Conservation (phyloP, 805 yeast genomes). For the Candida adriatica region DNA sequence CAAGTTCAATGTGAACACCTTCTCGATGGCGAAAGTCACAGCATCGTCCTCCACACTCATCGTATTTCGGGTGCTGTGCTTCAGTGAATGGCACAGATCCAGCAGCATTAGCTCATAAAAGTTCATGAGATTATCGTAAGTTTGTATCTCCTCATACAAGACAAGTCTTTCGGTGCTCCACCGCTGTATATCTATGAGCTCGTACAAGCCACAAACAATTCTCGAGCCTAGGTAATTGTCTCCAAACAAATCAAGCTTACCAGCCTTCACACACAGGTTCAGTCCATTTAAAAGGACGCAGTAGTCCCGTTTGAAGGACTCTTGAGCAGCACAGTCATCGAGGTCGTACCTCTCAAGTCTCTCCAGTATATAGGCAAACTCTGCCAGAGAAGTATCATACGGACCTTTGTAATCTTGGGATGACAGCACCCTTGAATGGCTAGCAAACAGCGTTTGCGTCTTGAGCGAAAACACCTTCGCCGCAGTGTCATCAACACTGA, state of each 20-base stretch:
- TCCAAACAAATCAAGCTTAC: conserved; percentile 3
- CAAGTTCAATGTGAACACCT: conserved; percentile 13
- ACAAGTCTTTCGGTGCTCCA: conserved; percentile 4
- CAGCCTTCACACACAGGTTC: conserved; percentile 3
- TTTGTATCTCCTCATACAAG: conserved; percentile 11
- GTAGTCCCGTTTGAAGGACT: conserved; percentile 4
- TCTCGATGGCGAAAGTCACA: conserved; percentile 9
- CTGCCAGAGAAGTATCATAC: too few species aligned
- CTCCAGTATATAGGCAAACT: conserved; percentile 6
- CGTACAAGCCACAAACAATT: conserved; percentile 1
- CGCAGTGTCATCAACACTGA: conserved; percentile 5
- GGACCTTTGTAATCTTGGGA: too few species aligned
- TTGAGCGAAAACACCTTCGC: conserved; percentile 8
- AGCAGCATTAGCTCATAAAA: conserved; percentile 16
- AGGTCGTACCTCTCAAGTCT: conserved; percentile 3
- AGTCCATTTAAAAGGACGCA: conserved; percentile 4
- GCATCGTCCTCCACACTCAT: conserved; percentile 6
- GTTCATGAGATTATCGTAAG: conserved; percentile 16
- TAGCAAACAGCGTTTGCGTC: too few species aligned
- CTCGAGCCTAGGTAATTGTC: conserved; percentile 6
- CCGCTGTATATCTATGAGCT: conserved; percentile 3
- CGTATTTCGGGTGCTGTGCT: conserved; percentile 5
- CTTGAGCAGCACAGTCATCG: conserved; percentile 1
- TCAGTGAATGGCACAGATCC: conserved; percentile 16
- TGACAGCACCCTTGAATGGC: too few species aligned